phyloP scores from a whole-genome alignment of 176 grass and related monocot species.

The Musa beccarii region DNA sequence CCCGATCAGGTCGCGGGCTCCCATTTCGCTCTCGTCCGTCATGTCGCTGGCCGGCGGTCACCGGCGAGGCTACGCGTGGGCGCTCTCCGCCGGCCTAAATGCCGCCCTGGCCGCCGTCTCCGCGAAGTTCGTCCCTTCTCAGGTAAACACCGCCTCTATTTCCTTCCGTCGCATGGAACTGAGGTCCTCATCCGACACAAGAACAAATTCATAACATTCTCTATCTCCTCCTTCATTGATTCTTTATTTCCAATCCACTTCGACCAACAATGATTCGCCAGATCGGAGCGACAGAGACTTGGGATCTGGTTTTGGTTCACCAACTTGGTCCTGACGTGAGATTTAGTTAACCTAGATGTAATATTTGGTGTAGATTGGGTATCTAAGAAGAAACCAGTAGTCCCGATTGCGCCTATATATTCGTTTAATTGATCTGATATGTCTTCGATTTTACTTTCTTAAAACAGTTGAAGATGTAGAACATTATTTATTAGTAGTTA shows the following conservation, averaged over 20 bases:
- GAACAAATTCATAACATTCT: too few relatives aligned
- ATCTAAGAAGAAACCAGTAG: background rate
- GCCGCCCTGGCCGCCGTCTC: slow-evolving; percentile 73
- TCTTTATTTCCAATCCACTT: too few relatives aligned
- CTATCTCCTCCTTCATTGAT: too few relatives aligned
- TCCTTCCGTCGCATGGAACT: background rate
- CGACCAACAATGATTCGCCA: too few relatives aligned
- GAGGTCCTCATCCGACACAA: too few relatives aligned
- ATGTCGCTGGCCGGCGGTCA: slow-evolving; percentile 3
- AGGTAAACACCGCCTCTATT: slow-evolving; percentile 20
- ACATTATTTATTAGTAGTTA: too few relatives aligned
- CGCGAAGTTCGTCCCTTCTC: slow-evolving; percentile 65
- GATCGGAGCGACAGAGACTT: background rate
- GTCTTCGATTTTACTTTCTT: background rate
- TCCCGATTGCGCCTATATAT: background rate
- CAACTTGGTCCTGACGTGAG: background rate
- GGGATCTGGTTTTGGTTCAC: background rate
- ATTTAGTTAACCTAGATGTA: background rate
- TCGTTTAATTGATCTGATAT: background rate
- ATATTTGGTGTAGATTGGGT: background rate
- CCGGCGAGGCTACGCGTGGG: slow-evolving; percentile 55
- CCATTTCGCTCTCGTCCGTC: background rate
- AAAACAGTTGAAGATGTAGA: background rate
- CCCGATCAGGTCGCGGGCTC: background rate
- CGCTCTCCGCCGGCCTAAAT: slow-evolving; percentile 58